Percentiles rank a stretch among this genome's conserved stretches.
These are phyloP conservation scores for Toxicodendron radicans DNA, from an alignment of 345 rosid species.

Conservation along the genomic window DNA sequence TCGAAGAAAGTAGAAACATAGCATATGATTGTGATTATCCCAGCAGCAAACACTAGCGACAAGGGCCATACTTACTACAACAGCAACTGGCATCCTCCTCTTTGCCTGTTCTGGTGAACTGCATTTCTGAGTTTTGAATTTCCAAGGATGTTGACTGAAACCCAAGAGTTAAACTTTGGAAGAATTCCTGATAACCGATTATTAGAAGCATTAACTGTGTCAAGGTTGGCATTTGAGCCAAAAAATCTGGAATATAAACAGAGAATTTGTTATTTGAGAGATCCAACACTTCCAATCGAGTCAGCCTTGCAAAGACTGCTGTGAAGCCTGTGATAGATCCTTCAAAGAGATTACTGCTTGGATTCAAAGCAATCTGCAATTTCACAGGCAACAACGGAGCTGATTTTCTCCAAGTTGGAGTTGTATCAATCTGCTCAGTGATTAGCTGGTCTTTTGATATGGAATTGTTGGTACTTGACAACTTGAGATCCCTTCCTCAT, in stretches of 20 bases:
- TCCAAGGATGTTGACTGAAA: conserved; percentile 16
- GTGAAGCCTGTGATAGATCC: conserved; percentile 70
- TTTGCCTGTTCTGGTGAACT: too few relatives aligned
- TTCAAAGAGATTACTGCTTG: background rate
- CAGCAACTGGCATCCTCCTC: too few relatives aligned
- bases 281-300: conserved; percentile 57
- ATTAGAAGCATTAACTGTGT: conserved; percentile 51
- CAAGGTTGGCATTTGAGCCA: conserved; percentile 32
- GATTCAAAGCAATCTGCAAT: conserved; percentile 59
- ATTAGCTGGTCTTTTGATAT: too few relatives aligned
- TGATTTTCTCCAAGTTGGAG: conserved; percentile 65
- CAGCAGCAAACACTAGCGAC: too few relatives aligned
- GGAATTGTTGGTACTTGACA: too few relatives aligned
- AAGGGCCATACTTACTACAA: too few relatives aligned
- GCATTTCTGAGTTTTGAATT: too few relatives aligned
- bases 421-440: conserved; percentile 33
- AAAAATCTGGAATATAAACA: conserved; percentile 39
- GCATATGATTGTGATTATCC: too few relatives aligned
- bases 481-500: too few relatives aligned
- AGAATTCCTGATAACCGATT: conserved; percentile 51
- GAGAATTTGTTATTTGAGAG: conserved; percentile 57
- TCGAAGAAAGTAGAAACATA: too few relatives aligned
- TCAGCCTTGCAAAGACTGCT: conserved; percentile 28
- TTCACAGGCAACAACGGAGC: conserved; percentile 51
- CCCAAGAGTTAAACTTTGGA: conserved; percentile 31